Base-by-base conservation (phyloP, 345 rosid genomes). In the Eucalyptus dawsonii region DNA sequence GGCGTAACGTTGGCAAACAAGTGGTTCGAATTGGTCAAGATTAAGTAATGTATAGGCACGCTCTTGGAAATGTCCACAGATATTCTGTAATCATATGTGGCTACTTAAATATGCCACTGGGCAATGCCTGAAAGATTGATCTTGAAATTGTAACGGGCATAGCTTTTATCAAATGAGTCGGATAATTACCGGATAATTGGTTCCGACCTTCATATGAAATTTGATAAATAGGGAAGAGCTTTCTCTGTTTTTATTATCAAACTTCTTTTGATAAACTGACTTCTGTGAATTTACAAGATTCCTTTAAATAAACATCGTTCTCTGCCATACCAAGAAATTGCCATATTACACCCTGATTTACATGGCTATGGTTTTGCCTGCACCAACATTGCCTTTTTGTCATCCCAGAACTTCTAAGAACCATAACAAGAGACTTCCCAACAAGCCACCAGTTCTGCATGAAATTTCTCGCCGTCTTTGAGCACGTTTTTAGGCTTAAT, bases 1-100 rank as follows among this genome's bases (percentile, higher is more conserved):
- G 93, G 58, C 87, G 65, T n/a, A 92, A 92, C 24, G 62, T 89
- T 7, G 93, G 93, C 25, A 92, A 92, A 85, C 92, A 90, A 51
- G 88, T 90, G 29, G 92, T 92, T 58, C 86, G 25, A 12, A 62
- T 92, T 37, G 91, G 91, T 87, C 89, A 56, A 14, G 93, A 90
- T 16, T 88, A 50, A 34, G 11, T 86, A 29, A 86, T n/a, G 34
- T 25, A 86, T 86, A 4, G 24, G 29, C 7, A 76, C 4, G 47
- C 83, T 76, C 83, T 76, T 76, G 83, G 83, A 40, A 37, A 40
- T 76, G 47, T 76, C 25, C 14, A 11, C 27, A 21, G 83, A 76
- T 76, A 11, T 65, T 65, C 76, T 34, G 40, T 15, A 14, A n/a
- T 21, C 29, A 21, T 37, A 40, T 76, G 16, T 25, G 14, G 47